Conservation (phyloP, 768 basidiomycete genomes). For the Strobilomyces dryophilus region DNA sequence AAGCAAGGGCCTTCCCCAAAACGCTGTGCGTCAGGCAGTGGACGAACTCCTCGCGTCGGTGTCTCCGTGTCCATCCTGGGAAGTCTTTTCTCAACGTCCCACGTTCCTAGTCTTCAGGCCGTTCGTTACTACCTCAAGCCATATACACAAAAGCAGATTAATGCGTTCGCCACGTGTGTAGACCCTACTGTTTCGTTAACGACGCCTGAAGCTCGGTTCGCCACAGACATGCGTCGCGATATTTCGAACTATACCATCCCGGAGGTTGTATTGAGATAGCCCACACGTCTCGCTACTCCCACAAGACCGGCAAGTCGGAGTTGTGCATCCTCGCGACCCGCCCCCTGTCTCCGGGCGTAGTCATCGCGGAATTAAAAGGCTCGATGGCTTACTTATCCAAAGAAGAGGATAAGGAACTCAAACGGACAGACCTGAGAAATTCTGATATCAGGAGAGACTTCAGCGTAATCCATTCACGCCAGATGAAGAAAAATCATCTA, state of each 20-base stretch:
- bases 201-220: slow-evolving; percentile 25
- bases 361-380: slow-evolving; percentile 84
- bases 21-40: slow-evolving; percentile 65
- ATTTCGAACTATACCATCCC: slow-evolving; percentile 84
- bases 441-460: slow-evolving; percentile 81
- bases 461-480: slow-evolving; percentile 87
- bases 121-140: slow-evolving; percentile 74
- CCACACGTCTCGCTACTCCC: slow-evolving; percentile 83
- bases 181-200: slow-evolving; percentile 23
- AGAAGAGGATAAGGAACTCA: slow-evolving; percentile 82
- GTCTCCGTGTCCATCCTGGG: slow-evolving; percentile 13
- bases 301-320: slow-evolving; percentile 85
- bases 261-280: slow-evolving; percentile 83
- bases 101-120: slow-evolving; percentile 53
- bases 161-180: slow-evolving; percentile 89
- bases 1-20: slow-evolving; percentile 50
- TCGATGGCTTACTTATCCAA: slow-evolving; percentile 87
- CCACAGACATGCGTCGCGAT: slow-evolving; percentile 78
- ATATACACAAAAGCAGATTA: slow-evolving; percentile 81
- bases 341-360: slow-evolving; percentile 57
- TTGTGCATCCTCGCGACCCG: slow-evolving; percentile 84
- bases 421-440: slow-evolving; percentile 68
- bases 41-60: slow-evolving; percentile 76
- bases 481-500: slow-evolving; percentile 89
- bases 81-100: slow-evolving; percentile 16